Evolutionary conservation across 352 stramenopile species (phyloP).

Genomic region (Globisporangium solare): DNA sequence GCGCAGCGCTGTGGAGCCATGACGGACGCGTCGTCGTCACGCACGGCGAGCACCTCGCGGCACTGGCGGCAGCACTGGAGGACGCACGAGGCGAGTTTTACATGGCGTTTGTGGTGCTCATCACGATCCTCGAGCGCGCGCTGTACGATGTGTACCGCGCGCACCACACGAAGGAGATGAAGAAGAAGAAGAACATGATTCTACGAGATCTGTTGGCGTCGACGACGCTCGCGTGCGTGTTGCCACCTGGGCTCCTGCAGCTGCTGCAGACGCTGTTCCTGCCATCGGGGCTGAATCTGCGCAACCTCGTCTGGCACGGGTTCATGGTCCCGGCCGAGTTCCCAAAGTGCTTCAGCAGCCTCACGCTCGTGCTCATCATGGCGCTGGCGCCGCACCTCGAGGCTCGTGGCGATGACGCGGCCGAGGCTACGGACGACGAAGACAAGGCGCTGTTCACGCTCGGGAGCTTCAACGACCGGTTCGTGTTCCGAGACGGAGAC

Average conservation of each 20-base stretch:
- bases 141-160: conserved; percentile 50
- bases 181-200: conserved; percentile 59
- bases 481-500: conserved; percentile 2
- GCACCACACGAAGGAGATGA: conserved; percentile 12
- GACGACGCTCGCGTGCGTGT: conserved; percentile 19
- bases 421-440: background rate
- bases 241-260: conserved; percentile 35
- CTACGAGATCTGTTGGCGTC: conserved; percentile 57
- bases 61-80: conserved; percentile 21
- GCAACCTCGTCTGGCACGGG: conserved; percentile 71
- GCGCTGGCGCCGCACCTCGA: conserved; percentile 16
- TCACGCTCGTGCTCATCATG: conserved; percentile 45
- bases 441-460: conserved; percentile 25
- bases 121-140: conserved; percentile 57
- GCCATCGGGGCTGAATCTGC: conserved; percentile 54
- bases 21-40: background rate
- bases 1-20: background rate
- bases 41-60: conserved; percentile 16
- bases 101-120: conserved; percentile 42
- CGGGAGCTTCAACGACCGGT: conserved; percentile 14
- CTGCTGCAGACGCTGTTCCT: conserved; percentile 55
- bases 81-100: conserved; percentile 42
- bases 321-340: conserved; percentile 51
- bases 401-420: background rate
- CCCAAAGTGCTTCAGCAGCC: conserved; percentile 48